Evolutionary conservation across 352 stramenopile species (phyloP).

Genomic region (Phytopythium vexans): DNA sequence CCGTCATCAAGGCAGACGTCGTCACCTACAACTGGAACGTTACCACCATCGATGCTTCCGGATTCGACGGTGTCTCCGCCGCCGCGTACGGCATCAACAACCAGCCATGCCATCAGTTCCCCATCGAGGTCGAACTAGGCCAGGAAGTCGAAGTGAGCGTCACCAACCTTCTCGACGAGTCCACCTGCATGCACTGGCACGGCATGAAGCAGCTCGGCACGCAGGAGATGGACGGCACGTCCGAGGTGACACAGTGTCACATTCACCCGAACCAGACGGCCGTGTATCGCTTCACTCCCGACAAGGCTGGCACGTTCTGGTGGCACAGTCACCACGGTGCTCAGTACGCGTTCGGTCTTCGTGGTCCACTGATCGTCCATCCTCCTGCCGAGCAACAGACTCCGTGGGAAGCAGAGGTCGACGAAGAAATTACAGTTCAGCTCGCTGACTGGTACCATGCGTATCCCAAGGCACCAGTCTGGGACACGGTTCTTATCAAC

Average conservation of each 20-base stretch:
- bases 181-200: conserved; percentile 49
- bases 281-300: conserved; percentile 40
- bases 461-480: conserved; percentile 24
- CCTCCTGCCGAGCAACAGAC: conserved; percentile 16
- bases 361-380: conserved; percentile 36
- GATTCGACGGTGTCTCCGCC: conserved; percentile 16
- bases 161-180: conserved; percentile 28
- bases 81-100: conserved; percentile 34
- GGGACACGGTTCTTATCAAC: conserved; percentile 44
- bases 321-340: conserved; percentile 42
- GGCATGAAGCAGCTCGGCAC: conserved; percentile 34
- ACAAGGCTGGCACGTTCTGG: conserved; percentile 42
- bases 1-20: too few species aligned
- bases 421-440: conserved; percentile 34
- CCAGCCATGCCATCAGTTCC: conserved; percentile 15
- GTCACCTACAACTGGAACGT: conserved; percentile 23
- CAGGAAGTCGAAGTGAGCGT: conserved; percentile 33
- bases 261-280: conserved; percentile 33
- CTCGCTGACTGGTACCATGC: conserved; percentile 45
- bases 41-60: conserved; percentile 13
- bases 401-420: conserved; percentile 29
- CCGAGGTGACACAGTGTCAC: conserved; percentile 41
- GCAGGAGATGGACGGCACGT: conserved; percentile 42
- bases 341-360: conserved; percentile 41
- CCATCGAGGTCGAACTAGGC: conserved; percentile 25